Evolutionary conservation across 306 rosid genomes (phyloP).

Genomic region (Cicer arietinum): DNA sequence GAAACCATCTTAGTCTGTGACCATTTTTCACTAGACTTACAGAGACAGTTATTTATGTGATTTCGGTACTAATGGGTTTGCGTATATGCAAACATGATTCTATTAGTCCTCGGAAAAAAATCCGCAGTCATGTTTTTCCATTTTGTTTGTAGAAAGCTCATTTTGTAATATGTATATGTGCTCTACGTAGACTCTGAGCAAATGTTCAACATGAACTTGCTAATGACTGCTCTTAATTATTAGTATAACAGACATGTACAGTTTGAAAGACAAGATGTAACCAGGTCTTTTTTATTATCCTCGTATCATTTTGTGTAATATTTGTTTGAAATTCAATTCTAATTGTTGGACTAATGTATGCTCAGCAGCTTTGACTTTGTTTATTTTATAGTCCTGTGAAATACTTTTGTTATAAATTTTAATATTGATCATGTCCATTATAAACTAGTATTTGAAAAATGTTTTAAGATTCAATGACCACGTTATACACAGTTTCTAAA

Average conservation of each 20-base stretch:
- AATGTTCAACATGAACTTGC: slow-evolving; percentile 35
- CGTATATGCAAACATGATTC: slow-evolving; percentile 43
- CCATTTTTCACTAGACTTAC: slow-evolving; percentile 49
- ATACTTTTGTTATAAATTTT: too few species aligned
- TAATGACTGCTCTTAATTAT: slow-evolving; percentile 21
- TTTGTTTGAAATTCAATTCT: slow-evolving; percentile 31
- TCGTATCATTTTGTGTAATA: slow-evolving; percentile 41
- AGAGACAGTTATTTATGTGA: slow-evolving; percentile 35
- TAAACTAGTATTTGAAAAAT: too few species aligned
- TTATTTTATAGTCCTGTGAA: background rate
- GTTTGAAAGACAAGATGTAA: slow-evolving; percentile 43
- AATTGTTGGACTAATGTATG: slow-evolving; percentile 15
- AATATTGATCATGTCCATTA: too few species aligned
- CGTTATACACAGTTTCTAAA: too few species aligned
- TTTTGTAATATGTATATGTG: slow-evolving; percentile 41
- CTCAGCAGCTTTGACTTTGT: background rate
- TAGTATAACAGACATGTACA: slow-evolving; percentile 46
- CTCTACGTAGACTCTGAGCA: slow-evolving; percentile 31
- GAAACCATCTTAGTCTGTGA: slow-evolving; percentile 49
- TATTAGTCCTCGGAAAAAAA: slow-evolving; percentile 37
- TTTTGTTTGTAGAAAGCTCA: slow-evolving; percentile 47
- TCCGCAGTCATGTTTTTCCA: slow-evolving; percentile 37
- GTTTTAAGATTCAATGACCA: too few species aligned
- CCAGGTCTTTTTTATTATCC: slow-evolving; percentile 32
- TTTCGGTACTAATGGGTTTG: slow-evolving; percentile 48